These are phyloP conservation scores for Colletotrichum theobromicola DNA, from an alignment of 2,329 filamentous ascomycete species.

Conservation along the genomic window DNA sequence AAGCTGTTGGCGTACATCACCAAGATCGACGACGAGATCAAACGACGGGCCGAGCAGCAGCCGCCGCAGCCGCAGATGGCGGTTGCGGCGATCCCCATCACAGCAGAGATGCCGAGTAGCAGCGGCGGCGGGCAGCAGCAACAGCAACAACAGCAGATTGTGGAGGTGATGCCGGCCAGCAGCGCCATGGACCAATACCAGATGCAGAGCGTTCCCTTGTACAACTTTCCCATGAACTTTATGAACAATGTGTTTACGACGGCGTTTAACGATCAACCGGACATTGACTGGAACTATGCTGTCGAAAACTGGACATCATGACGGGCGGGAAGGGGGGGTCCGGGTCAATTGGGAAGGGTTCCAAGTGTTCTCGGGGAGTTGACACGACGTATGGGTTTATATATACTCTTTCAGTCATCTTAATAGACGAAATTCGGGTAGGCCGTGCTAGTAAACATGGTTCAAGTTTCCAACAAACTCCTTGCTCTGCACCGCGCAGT, in stretches of 20 bases:
- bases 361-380: not conserved
- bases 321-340: not conserved
- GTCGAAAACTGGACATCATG: not conserved
- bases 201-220: not conserved
- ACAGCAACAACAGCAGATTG: not conserved
- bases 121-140: no score
- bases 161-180: not conserved
- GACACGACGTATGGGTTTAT: not conserved
- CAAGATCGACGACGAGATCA: conserved; percentile 13
- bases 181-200: not conserved
- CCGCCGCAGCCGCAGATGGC: not conserved
- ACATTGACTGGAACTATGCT: conserved; percentile 5
- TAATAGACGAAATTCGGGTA: not conserved
- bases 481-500: not conserved
- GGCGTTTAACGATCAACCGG: conserved; percentile 7
- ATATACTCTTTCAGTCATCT: not conserved
- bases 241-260: conserved; percentile 9
- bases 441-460: not conserved
- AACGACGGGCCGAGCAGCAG: not conserved
- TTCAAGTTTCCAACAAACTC: not conserved
- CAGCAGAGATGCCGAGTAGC: not conserved
- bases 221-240: conserved; percentile 3
- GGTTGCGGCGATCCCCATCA: not conserved
- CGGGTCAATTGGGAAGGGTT: not conserved
- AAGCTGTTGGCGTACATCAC: conserved; percentile 19